Base-by-base conservation (phyloP, 1,284 basidiomycete species). In the Rhodotorula sp. region DNA sequence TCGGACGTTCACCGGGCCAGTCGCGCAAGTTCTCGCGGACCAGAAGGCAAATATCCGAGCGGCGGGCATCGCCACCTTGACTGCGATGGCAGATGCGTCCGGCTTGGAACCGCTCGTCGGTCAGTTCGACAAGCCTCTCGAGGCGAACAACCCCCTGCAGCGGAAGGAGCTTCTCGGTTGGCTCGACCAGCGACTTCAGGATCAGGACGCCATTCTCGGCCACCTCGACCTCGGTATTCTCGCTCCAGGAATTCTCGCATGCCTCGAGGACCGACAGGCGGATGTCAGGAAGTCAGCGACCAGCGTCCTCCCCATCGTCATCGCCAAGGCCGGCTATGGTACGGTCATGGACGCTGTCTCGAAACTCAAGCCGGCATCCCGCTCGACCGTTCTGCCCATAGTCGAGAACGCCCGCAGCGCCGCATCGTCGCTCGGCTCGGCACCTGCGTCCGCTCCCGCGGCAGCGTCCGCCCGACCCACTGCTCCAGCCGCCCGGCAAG, bases 241-340 rank as follows among this genome's bases (percentile, higher is more conserved):
- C 83, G 86, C 86, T 10, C 79, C 84, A 7, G 84, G 88, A 0
- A 82, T 93, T n/a, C 85, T 99, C 20, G 81, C 85, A 13, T 93
- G 88, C 72, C 85, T 99, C 28, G 96, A 99, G 78, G 96, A 99
- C 80, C 88, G 94, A 54, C 95, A 85, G 75, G 86, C 86, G 10
- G 95, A 99, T 75, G 91, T 99, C 10, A 87, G 96, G 69, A 98
- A 98, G 80, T 88, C 87, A 16, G 92, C 94, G 1, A 89, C 91
- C 72, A 87, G 88, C 3, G 80, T 95, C 28, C 81, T 99, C 28
- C 93, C 94, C 0, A 83, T 84, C 59, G 82, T 99, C 62, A 88
- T 99, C 59, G 81, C 85, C 15, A 87, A 83, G 59, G 87, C 87
- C 30, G 94, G 96, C 1, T 92, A 87, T 79, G 91, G 94, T 74